phyloP scores from a whole-genome alignment of 2,329 filamentous ascomycete species.

The Geosmithia flava region DNA sequence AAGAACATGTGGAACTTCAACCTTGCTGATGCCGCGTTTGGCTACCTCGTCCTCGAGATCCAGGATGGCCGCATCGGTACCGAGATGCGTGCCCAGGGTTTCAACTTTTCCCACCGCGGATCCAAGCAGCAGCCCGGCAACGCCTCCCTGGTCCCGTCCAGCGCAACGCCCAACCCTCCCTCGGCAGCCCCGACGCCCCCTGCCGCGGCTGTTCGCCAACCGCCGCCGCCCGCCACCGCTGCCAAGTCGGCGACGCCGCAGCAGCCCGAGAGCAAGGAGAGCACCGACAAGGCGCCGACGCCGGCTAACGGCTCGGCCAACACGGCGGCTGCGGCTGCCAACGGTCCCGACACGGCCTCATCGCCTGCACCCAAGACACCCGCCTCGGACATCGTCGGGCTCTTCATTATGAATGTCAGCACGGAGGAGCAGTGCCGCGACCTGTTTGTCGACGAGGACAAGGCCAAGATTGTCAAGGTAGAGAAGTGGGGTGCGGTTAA shows the following conservation, averaged over 20 bases:
- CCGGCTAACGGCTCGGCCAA: conserved; percentile 41
- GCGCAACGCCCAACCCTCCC: conserved; percentile 20
- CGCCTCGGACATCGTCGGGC: conserved; percentile 60
- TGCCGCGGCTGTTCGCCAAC: conserved; percentile 21
- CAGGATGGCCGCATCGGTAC: conserved; percentile 94
- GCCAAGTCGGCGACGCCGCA: conserved; percentile 33
- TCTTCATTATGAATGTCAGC: conserved; percentile 82
- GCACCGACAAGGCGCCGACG: conserved; percentile 40
- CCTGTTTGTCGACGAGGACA: conserved; percentile 74
- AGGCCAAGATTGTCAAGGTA: conserved; percentile 64
- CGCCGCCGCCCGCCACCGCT: conserved; percentile 19
- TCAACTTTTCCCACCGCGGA: conserved; percentile 95
- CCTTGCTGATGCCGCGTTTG: conserved; percentile 91
- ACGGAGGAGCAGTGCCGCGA: conserved; percentile 73
- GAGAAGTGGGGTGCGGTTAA: conserved; percentile 70
- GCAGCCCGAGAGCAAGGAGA: conserved; percentile 31
- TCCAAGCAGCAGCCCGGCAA: conserved; percentile 55
- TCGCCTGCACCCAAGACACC: conserved; percentile 44
- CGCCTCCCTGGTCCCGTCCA: conserved; percentile 21
- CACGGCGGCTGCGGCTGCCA: not conserved
- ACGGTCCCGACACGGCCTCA: conserved; percentile 35
- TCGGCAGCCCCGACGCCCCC: conserved; percentile 17
- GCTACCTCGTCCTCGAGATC: conserved; percentile 88
- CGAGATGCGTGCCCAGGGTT: conserved; percentile 96
- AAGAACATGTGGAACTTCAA: conserved; percentile 99